Base-by-base conservation (phyloP, 148 eudicot genomes). In the Chenopodium formosanum region DNA sequence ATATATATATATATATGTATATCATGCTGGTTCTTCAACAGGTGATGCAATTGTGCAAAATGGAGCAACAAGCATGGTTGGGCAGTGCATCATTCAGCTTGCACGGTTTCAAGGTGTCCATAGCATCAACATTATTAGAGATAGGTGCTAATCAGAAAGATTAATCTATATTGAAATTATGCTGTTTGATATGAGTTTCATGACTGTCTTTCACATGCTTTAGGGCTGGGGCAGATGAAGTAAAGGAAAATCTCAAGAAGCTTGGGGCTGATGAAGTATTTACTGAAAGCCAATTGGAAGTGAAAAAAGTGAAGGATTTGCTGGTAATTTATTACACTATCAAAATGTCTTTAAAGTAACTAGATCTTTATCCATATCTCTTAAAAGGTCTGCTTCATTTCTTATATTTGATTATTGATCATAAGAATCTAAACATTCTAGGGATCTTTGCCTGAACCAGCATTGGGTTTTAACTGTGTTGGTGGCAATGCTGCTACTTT, bases 41-140 rank as follows among this genome's bases (percentile, higher is more conserved):
- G 98, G 99, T 68, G 99, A 94, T 84, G 73, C 92, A 40, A 89
- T 95, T 86, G 99, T 95, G 78, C 99, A 95, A 85, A 95, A 95
- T 83, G 99, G 99, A 68, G 95, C 99, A 13, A 93, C 99, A 37
- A 95, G 99, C 92, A 92, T 95, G 31, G 99, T 95, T 68, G 99
- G 99, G 53, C 97, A 91, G 86, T 95, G 99, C 80, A 76, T 95
- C 84, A 89, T 95, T 86, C 97, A 95, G 88, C 94, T 95, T 84
- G 99, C 99, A 75, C 88, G 82, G 22, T 46, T 73, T 85, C 94
- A 85, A 82, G 99, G 99, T 78, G 81, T 94, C 76, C 90, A 74
- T 69, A 92, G 86, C 84, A 88, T 95, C 81, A 95, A 95, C 78
- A 88, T 95, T 58, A 90, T 90, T 76, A 89, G 99, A 84, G 97